These are phyloP conservation scores for Jimgerdemannia lactiflua DNA, from an alignment of 192 early-diverging fungal genomes.

Conservation along the genomic window DNA sequence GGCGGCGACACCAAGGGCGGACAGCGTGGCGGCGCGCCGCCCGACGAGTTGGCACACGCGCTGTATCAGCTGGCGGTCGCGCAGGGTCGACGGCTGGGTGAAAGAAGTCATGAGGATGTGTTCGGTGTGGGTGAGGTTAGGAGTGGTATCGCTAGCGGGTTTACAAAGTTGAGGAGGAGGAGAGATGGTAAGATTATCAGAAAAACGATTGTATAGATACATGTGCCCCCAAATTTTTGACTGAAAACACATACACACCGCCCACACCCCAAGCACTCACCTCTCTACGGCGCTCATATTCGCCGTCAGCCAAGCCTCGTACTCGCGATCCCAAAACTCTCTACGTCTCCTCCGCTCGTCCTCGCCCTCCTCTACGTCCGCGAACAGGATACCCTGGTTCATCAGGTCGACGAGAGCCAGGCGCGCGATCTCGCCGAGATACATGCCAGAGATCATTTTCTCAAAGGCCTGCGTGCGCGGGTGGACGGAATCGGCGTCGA, in stretches of 20 bases:
- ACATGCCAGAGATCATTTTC: slow-evolving; percentile 95
- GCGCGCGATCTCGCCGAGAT: slow-evolving; percentile 89
- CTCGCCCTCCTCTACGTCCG: slow-evolving; percentile 35
- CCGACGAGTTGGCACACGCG: slow-evolving; percentile 75
- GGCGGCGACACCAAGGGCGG: slow-evolving; percentile 63
- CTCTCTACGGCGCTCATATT: slow-evolving; percentile 39
- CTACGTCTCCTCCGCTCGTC: slow-evolving; percentile 17
- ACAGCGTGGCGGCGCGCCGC: slow-evolving; percentile 68
- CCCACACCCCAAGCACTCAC: slow-evolving; percentile 7
- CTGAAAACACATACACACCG: not conserved
- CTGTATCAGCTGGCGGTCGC: slow-evolving; percentile 71
- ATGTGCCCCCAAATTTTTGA: slow-evolving; percentile 34
- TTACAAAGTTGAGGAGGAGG: too few relatives aligned
- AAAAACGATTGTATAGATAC: slow-evolving; percentile 50
- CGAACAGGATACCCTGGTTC: slow-evolving; percentile 70
- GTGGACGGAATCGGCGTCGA: slow-evolving; percentile 74
- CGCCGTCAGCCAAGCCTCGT: slow-evolving; percentile 43
- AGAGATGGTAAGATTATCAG: not conserved
- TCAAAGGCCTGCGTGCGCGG: slow-evolving; percentile 89
- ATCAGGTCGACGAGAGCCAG: slow-evolving; percentile 79
- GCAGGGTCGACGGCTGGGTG: slow-evolving; percentile 49
- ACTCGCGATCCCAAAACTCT: slow-evolving; percentile 55
- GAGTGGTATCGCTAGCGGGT: slow-evolving; percentile 41
- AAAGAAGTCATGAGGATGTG: slow-evolving; percentile 62
- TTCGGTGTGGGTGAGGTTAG: slow-evolving; percentile 52